Evolutionary conservation across 495 filamentous ascomycete genomes (phyloP), one percentile per base, ranked within the genome.

Genomic region (Penicillium paxilli): DNA sequence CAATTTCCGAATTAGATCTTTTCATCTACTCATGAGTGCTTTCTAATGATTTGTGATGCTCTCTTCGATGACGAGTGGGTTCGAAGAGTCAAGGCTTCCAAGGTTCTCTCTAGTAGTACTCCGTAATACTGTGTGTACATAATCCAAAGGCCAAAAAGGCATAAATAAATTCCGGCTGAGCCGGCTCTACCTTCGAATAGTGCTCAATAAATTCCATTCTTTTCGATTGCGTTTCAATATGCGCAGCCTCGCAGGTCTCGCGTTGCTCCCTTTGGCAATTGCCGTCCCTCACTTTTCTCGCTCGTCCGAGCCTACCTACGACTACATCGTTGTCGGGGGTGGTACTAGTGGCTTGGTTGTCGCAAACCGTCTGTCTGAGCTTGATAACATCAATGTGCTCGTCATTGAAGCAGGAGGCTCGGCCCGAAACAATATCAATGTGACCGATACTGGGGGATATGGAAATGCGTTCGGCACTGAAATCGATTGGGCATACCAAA

Each of bases 371-470:
- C 72, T 85, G 4, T 79, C 78, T 2, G 77, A 79, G 55, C 60
- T 76, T 45, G 60, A 74, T 2, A 60, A 70, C 44, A 47, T 79
- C 24, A 73, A 58, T 5, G 76, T 85, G 11, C 72, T 72, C 0
- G 70, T 85, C 17, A 72, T 84, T 23, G 82, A 86, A 65, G 80
- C 82, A 16, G 82, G 83, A 2, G 65, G 57, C n/a, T 74, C 74
- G 14, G 75, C 73, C 12, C 68, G 69, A 9, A 64, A 77, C 37
- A 81, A 82, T 44, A 54, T 60, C 17, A 80, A 83, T 47, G 78
- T 82, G 11, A 80, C 78, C 2, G 59, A 73, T 32, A 62, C 72
- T 5, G 41, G 49, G 4, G 67, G 62, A 17, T 82, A 78, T 47
- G 67, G 63, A 59, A 72, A 48, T 1, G 64, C 72, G 2, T 75